Evolutionary conservation across 2,329 filamentous ascomycete species (phyloP).

Genomic region (Xylaria sp.): DNA sequence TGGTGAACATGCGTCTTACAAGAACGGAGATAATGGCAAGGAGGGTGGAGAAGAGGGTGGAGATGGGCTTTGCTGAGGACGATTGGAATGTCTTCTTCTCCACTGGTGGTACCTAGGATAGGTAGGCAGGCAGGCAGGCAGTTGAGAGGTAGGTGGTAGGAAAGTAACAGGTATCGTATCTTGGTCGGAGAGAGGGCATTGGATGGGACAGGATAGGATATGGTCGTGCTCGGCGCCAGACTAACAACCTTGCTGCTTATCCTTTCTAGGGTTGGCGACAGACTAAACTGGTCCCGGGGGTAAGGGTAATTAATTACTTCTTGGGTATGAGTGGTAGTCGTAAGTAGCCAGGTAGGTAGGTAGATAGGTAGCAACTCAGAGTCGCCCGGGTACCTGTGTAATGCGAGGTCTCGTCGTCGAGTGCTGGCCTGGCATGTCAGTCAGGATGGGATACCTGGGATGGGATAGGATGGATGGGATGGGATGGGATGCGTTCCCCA

Average conservation of each 20-base stretch:
- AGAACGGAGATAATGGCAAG: constrained; percentile 30
- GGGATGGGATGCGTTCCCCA: constrained; percentile 9
- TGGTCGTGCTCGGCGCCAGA: constrained; percentile 23
- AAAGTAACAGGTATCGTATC: too few relatives aligned
- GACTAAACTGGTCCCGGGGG: not conserved
- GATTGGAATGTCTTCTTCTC: constrained; percentile 24
- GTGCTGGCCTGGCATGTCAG: constrained; percentile 10
- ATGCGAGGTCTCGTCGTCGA: constrained; percentile 24
- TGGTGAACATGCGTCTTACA: constrained; percentile 27
- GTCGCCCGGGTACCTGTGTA: constrained; percentile 5
- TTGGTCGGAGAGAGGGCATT: constrained; percentile 5
- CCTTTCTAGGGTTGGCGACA: not conserved
- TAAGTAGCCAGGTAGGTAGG: too few relatives aligned
- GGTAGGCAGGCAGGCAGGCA: too few relatives aligned
- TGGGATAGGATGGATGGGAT: too few relatives aligned
- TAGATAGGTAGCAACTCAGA: too few relatives aligned
- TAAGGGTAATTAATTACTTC: constrained; percentile 3
- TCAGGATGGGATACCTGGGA: constrained; percentile 22
- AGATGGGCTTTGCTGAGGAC: constrained; percentile 27
- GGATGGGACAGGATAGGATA: not conserved
- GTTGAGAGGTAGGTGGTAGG: too few relatives aligned
- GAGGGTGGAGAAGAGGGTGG: constrained; percentile 22
- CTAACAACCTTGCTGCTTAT: constrained; percentile 19
- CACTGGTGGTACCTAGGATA: constrained; percentile 8
- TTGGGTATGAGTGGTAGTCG: too few relatives aligned